These are phyloP conservation scores for Astrephomene gubernaculifera DNA, from an alignment of 139 green algal species.

Conservation along the genomic window DNA sequence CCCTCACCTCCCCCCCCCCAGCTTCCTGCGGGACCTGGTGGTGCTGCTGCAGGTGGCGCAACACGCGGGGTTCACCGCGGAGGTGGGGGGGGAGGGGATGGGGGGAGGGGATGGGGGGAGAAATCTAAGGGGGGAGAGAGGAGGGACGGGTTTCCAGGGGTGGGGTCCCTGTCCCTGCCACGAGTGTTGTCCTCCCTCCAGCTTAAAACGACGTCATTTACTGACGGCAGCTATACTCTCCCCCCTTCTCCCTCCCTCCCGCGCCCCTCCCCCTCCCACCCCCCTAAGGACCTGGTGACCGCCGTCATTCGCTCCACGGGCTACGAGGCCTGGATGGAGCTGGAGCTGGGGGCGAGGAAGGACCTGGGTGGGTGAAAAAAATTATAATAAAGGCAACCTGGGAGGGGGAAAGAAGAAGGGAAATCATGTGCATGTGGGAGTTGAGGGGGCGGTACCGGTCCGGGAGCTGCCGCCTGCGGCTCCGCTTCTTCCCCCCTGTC, in stretches of 20 bases:
- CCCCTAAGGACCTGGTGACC: constrained; percentile 3
- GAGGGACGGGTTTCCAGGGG: no score
- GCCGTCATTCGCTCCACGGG: neutral
- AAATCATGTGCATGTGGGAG: neutral
- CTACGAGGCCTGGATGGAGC: constrained; percentile 28
- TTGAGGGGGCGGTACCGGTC: neutral
- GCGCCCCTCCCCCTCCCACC: neutral
- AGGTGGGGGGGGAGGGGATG: neutral
- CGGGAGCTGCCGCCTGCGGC: no score
- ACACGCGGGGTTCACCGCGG: neutral
- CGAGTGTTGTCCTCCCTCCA: no score
- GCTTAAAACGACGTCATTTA: no score
- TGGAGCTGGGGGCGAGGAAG: neutral
- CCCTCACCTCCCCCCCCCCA: neutral
- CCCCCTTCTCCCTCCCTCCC: neutral
- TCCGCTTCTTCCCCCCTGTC: no score
- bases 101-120: no score
- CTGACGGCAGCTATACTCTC: neutral
- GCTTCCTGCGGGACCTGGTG: constrained; percentile 40
- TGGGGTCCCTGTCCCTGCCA: no score
- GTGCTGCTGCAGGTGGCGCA: constrained; percentile 17
- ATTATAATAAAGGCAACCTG: no score
- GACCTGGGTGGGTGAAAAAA: constrained; percentile 31
- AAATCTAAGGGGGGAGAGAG: no score
- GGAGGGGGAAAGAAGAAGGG: neutral